Conservation (phyloP, 2,329 filamentous ascomycete species). For the Metarhizium rileyi region DNA sequence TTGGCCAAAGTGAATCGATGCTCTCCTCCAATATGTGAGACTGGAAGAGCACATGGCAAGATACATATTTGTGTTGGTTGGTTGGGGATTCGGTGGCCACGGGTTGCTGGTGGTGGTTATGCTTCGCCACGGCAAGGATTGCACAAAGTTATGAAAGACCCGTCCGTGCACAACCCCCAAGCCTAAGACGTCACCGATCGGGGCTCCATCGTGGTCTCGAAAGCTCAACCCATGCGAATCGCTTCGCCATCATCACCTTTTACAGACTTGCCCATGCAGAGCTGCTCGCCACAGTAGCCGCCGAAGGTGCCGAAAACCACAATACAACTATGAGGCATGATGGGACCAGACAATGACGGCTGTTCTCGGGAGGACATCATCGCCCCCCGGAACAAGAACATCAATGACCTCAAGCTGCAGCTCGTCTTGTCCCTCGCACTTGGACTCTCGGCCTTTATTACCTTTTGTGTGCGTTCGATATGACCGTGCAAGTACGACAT, state of each 20-base stretch:
- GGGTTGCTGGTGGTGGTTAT: too few species aligned
- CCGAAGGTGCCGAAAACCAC: background rate
- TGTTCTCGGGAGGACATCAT: slow-evolving; percentile 16
- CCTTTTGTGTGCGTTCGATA: slow-evolving; percentile 57
- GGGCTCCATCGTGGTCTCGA: background rate
- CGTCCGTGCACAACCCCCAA: too few species aligned
- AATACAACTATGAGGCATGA: slow-evolving; percentile 5
- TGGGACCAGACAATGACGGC: slow-evolving; percentile 6
- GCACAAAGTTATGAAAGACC: too few species aligned
- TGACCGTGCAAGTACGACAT: background rate
- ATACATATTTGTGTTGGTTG: too few species aligned
- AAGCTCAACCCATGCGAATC: too few species aligned
- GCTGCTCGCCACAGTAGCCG: background rate
- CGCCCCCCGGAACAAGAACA: slow-evolving; percentile 14
- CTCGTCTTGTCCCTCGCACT: slow-evolving; percentile 62
- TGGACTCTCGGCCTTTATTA: slow-evolving; percentile 60
- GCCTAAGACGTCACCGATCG: too few species aligned
- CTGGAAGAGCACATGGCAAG: too few species aligned
- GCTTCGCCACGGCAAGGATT: too few species aligned
- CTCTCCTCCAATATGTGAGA: too few species aligned
- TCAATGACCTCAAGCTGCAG: slow-evolving; percentile 50
- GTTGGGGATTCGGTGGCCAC: too few species aligned
- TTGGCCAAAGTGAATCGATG: too few species aligned
- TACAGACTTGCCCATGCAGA: background rate
- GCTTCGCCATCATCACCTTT: background rate